phyloP scores from a whole-genome alignment of 805 yeast genomes.

The Starmerella tilneyi region DNA sequence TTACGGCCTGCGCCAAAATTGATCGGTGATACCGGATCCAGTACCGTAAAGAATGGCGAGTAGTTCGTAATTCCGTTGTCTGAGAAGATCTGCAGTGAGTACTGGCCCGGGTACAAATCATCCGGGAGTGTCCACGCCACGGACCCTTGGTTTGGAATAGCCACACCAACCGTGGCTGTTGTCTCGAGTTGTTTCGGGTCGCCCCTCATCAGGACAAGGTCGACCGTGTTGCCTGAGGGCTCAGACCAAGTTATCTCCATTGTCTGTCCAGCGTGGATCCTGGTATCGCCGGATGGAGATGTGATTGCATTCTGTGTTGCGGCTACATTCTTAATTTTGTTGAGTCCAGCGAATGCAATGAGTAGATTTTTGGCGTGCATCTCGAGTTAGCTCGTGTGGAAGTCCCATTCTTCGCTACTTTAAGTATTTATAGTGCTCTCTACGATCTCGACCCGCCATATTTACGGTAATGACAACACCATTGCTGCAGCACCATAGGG shows the following conservation, averaged over 20 bases:
- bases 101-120: slow-evolving; percentile 14
- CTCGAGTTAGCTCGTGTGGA: no score
- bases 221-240: slow-evolving; percentile 22
- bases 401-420: no score
- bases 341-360: slow-evolving; percentile 7
- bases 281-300: slow-evolving; percentile 16
- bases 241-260: slow-evolving; percentile 28
- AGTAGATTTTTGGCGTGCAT: slow-evolving; percentile 11
- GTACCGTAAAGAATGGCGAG: slow-evolving; percentile 28
- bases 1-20: background rate
- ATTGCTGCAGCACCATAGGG: background rate
- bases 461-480: background rate
- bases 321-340: slow-evolving; percentile 9
- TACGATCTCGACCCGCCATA: no score
- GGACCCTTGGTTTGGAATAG: slow-evolving; percentile 27
- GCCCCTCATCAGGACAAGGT: slow-evolving; percentile 27
- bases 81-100: slow-evolving; percentile 21
- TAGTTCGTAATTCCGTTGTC: slow-evolving; percentile 24
- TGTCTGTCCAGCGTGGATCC: slow-evolving; percentile 26
- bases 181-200: slow-evolving; percentile 24
- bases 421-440: background rate
- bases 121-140: slow-evolving; percentile 28
- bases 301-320: slow-evolving; percentile 16
- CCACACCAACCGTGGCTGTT: slow-evolving; percentile 26
- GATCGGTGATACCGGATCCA: slow-evolving; percentile 15